These are phyloP conservation scores for Rutidosis leptorrhynchoides DNA, from an alignment of 129 eudicot species.

Conservation along the genomic window DNA sequence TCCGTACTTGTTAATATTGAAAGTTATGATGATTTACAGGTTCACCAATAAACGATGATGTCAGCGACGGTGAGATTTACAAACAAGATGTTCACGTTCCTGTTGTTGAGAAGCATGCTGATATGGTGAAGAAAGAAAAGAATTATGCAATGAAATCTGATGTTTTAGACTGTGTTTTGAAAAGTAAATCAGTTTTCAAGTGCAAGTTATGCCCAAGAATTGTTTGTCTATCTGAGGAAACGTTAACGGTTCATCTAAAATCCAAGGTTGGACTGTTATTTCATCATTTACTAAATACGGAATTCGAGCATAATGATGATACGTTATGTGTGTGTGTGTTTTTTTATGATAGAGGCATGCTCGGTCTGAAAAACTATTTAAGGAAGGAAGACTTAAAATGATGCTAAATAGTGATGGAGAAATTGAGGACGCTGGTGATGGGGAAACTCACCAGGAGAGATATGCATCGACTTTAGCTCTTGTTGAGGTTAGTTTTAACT, in stretches of 20 bases:
- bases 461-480: slow-evolving; percentile 51
- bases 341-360: slow-evolving; percentile 60
- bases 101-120: slow-evolving; percentile 19
- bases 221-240: slow-evolving; percentile 85
- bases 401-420: slow-evolving; percentile 82
- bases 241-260: slow-evolving; percentile 69
- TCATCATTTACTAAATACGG: background rate
- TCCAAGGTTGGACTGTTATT: slow-evolving; percentile 59
- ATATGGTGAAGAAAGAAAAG: slow-evolving; percentile 5
- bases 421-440: slow-evolving; percentile 50
- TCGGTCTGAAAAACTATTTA: slow-evolving; percentile 74
- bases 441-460: slow-evolving; percentile 64
- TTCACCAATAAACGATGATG: slow-evolving; percentile 56
- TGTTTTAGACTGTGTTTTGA: slow-evolving; percentile 48
- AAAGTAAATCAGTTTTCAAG: slow-evolving; percentile 81
- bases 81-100: slow-evolving; percentile 1
- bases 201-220: slow-evolving; percentile 92
- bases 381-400: slow-evolving; percentile 78
- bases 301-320: background rate
- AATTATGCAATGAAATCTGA: slow-evolving; percentile 36
- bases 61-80: slow-evolving; percentile 26
- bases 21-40: slow-evolving; percentile 43
- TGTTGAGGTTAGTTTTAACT: slow-evolving; percentile 46
- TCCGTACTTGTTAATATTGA: background rate
- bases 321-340: background rate